Base-by-base conservation (phyloP, 345 rosid species). In the Nephelium lappaceum region DNA sequence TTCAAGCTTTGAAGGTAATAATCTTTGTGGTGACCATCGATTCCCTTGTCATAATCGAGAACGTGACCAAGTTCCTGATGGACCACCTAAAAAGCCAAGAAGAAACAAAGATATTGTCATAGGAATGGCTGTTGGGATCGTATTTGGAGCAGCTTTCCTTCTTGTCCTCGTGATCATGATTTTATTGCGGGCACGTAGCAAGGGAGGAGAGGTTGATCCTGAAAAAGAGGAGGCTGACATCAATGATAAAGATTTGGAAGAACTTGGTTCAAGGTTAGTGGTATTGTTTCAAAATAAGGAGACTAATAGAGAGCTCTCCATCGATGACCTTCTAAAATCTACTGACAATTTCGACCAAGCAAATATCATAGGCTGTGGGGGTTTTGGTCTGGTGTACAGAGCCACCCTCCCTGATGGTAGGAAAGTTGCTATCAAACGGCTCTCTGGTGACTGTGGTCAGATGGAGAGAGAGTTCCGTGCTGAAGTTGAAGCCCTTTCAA, bases 331-430 rank as follows among this genome's bases (percentile, higher is more conserved):
- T 77, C 18, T 86, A 79, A 84, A 81, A 74, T 91, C 98, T 10
- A 92, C 98, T 41, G 79, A 89, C 83, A 82, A 89, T 78, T 94
- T 94, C 41, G 91, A 94, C 45, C 94, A 92, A 81, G 88, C 89
- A 45, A 92, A 92, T 82, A 94, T 94, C 68, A 84, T 94, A 3
- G 98, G 98, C 15, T 94, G 98, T 49, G 95, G 98, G 3, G 98
- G 98, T 57, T 94, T 94, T 42, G 98, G 98, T 73, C 83, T 94
- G 77, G 98, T 94, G 74, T 94, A 92, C 83, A 92, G 76, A 81
- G 97, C 95, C 49, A 81, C 77, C 31, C 89, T 94, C 47, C 92
- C 92, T 0, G 93, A 91, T 51, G 94, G 95, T 11, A 85, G 79
- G 21, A 87, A 91, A 79, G 89, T 91, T 6, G 98, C 98, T 4